Conservation (phyloP, 768 basidiomycete genomes). For the Kwoniella shandongensis region DNA sequence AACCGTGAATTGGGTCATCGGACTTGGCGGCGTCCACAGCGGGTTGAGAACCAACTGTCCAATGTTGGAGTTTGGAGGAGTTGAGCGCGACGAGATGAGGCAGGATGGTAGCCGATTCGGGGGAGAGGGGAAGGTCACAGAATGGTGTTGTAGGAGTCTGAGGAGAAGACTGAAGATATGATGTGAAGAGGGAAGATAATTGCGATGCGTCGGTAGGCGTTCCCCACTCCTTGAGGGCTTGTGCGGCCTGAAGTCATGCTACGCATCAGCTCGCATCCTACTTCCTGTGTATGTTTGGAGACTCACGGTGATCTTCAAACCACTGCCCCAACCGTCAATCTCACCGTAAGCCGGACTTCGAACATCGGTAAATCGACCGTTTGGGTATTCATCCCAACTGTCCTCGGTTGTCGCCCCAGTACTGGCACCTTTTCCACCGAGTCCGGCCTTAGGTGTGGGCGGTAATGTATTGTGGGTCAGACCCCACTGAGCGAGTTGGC, state of each 20-base stretch:
- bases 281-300: no score
- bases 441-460: slow-evolving; percentile 39
- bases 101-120: slow-evolving; percentile 79
- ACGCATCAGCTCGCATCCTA: no score
- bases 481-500: slow-evolving; percentile 48
- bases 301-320: slow-evolving; percentile 52
- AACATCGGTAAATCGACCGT: slow-evolving; percentile 55
- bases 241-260: slow-evolving; percentile 67
- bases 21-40: slow-evolving; percentile 78
- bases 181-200: slow-evolving; percentile 74
- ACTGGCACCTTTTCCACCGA: slow-evolving; percentile 37
- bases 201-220: slow-evolving; percentile 66
- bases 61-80: slow-evolving; percentile 65
- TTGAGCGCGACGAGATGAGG: slow-evolving; percentile 75
- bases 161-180: slow-evolving; percentile 70
- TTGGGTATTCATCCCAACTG: slow-evolving; percentile 55
- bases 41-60: slow-evolving; percentile 97
- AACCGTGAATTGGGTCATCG: slow-evolving; percentile 77
- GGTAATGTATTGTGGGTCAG: slow-evolving; percentile 41
- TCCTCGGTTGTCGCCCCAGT: slow-evolving; percentile 42
- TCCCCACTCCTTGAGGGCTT: slow-evolving; percentile 73
- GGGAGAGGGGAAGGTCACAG: slow-evolving; percentile 74
- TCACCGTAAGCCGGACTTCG: slow-evolving; percentile 54
- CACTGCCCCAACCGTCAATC: slow-evolving; percentile 54
- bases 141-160: slow-evolving; percentile 79